These are phyloP conservation scores for Zostera marina DNA, from an alignment of 116 monocot species.

Conservation along the genomic window DNA sequence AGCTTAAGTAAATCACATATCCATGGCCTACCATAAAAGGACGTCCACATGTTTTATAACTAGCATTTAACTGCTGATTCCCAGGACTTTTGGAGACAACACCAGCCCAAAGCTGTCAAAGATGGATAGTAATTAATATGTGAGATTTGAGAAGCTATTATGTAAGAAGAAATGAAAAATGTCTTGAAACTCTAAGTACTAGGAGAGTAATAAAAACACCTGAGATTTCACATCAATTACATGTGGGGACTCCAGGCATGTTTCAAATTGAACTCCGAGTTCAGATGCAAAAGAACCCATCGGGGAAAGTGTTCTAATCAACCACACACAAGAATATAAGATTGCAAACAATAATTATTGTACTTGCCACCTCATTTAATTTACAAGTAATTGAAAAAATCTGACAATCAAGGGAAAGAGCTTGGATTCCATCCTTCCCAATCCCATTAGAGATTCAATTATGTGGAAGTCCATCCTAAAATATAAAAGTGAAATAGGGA, in stretches of 20 bases:
- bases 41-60: constrained; percentile 72
- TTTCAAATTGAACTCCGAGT: constrained; percentile 83
- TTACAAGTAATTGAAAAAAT: no score
- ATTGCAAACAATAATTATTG: not conserved
- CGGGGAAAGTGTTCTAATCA: constrained; percentile 75
- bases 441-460: no score
- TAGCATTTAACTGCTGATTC: constrained; percentile 77
- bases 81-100: constrained; percentile 64
- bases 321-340: not conserved
- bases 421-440: no score
- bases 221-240: constrained; percentile 87
- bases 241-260: constrained; percentile 95
- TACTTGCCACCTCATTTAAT: not conserved
- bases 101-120: constrained; percentile 69
- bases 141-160: not conserved
- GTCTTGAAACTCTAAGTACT: not conserved
- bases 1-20: not conserved
- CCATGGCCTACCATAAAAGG: constrained; percentile 61
- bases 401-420: no score
- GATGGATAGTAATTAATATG: not conserved
- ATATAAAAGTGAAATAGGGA: no score
- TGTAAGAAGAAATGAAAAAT: not conserved
- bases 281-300: constrained; percentile 96
- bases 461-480: no score
- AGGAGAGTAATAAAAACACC: constrained; percentile 20